Conservation (phyloP, 331 rosid genomes). For the Acacia concinna region DNA sequence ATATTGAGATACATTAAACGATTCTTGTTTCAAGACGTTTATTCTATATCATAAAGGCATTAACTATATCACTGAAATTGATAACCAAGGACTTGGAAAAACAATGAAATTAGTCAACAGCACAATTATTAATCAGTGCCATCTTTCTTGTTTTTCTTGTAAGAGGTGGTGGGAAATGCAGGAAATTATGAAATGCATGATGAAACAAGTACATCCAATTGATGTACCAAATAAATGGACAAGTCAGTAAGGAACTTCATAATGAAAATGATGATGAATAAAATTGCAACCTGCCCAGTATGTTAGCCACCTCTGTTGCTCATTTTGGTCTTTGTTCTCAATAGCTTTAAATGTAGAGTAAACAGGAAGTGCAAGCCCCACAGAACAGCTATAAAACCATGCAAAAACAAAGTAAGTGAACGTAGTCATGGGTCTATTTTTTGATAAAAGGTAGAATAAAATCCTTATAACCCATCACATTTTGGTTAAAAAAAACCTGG, state of each 20-base stretch:
- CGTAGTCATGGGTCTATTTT: too few species aligned
- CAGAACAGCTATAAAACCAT: constrained; percentile 46
- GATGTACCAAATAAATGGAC: background rate
- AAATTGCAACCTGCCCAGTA: constrained; percentile 58
- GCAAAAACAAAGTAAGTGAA: constrained; percentile 23
- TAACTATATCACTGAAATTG: constrained; percentile 11
- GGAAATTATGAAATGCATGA: background rate
- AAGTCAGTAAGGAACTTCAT: background rate
- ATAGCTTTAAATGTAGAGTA: constrained; percentile 65
- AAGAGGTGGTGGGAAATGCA: background rate
- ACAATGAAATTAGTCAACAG: background rate
- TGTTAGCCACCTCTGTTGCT: constrained; percentile 52
- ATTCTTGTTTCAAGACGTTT: background rate
- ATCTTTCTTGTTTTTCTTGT: background rate
- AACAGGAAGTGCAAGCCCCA: constrained; percentile 52
- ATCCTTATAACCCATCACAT: background rate
- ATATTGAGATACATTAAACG: background rate
- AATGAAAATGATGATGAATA: background rate
- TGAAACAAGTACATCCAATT: background rate
- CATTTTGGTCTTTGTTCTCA: constrained; percentile 46
- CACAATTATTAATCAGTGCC: background rate
- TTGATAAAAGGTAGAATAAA: background rate
- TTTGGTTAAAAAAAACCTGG: background rate
- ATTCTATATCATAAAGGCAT: background rate
- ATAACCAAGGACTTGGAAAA: background rate